Base-by-base conservation (phyloP, 768 basidiomycete genomes). In the Kwoniella botswanensis region DNA sequence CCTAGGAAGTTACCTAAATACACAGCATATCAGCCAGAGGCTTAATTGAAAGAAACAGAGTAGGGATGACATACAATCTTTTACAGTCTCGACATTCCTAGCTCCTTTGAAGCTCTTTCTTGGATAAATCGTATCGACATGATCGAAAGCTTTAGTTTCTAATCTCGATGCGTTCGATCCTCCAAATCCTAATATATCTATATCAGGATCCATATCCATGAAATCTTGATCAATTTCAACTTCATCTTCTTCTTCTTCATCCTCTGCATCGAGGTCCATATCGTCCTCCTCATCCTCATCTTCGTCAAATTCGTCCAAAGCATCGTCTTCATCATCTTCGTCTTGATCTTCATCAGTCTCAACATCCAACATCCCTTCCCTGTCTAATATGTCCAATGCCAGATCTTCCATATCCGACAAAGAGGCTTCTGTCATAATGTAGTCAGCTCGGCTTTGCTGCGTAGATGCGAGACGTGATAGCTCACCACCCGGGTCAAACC, bases 1-100 rank as follows among this genome's bases (percentile, higher is more conserved):
- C 93, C 93, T 50, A 94, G 84, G 80, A 93, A 94, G 81, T 93
- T 94, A 46, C 93, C 93, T 93, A 22, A 4, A 55, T 22, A n/a
- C 42, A 42, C 35, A 35, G 35, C 35, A 9, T 35, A 35, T 35
- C 35, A 35, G 35, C 35, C 35, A 35, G 35, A 35, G 29, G 29
- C 29, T 29, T 29, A 5, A 29, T 7, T 42, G 21, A 22, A 18
- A n/a, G 42, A 29, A 43, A 3, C 0, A n/a, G 7, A 22, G 43
- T 26, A 1, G 0, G 61, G 17, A 22, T 0, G 10, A 79, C 89
- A 77, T 73, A 90, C 93, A 92, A 80, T 94, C 93, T 83, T 96
- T 96, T 53, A 93, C 87, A 0, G 94, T 96, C 71, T 89, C 89
- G 0, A 92, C 85, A 78, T 94, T 96, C 66, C 90, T 88, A 42